A percentile compares a stretch with the other conserved stretches of the same genome.
These are phyloP conservation scores for Hemileia vastatrix DNA, from an alignment of 1,284 basidiomycete species.

Conservation along the genomic window DNA sequence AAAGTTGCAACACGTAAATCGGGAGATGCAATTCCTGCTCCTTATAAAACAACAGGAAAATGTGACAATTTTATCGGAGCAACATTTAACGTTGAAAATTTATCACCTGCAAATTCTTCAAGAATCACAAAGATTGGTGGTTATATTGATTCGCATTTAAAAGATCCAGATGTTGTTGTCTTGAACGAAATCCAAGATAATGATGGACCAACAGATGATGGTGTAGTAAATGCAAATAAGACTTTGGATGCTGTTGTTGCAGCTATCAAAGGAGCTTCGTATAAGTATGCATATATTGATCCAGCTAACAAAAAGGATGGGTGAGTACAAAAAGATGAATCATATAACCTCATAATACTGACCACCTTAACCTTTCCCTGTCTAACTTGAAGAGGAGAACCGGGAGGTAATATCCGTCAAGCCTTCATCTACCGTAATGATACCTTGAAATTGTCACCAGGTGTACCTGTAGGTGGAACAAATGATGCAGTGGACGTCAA, in stretches of 20 bases:
- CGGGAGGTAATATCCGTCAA: slow-evolving; percentile 15
- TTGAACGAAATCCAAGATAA: slow-evolving; percentile 22
- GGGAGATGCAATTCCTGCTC: no score
- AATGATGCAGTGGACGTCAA: no score
- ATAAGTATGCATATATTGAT: slow-evolving; percentile 7
- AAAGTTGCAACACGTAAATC: no score
- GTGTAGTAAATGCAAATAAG: slow-evolving; percentile 7
- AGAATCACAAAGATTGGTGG: slow-evolving; percentile 14
- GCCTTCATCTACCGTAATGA: slow-evolving; percentile 20
- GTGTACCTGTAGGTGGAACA: no score
- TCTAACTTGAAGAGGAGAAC: slow-evolving; percentile 7
- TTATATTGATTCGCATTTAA: slow-evolving; percentile 11
- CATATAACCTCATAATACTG: no score
- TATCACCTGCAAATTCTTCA: slow-evolving; percentile 1
- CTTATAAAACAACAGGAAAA: no score
- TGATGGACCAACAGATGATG: slow-evolving; percentile 5
- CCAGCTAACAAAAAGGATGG: slow-evolving; percentile 3
- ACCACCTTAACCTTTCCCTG: no score
- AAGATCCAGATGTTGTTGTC: slow-evolving; percentile 12
- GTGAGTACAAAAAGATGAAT: background rate
- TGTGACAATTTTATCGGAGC: no score
- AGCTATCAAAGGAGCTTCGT: slow-evolving; percentile 4
- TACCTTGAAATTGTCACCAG: background rate
- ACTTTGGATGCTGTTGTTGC: slow-evolving; percentile 5
- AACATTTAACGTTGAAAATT: no score